Base-by-base conservation (phyloP, 108 stramenopile species). In the Bacterosira constricta region DNA sequence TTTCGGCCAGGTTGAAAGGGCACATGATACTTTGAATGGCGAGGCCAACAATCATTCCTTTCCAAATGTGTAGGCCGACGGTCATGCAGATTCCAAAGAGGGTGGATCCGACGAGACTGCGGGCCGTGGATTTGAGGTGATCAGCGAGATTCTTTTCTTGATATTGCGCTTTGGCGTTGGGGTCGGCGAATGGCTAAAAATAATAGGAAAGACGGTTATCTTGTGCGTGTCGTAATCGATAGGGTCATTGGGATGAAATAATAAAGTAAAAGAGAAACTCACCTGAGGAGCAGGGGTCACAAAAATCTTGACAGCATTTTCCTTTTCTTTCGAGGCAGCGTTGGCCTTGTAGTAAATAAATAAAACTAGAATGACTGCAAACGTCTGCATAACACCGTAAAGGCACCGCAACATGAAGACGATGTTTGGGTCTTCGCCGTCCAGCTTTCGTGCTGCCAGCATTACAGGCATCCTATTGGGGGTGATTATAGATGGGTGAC, bases 1-100 rank as follows among this genome's bases (percentile, higher is more conserved):
- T 95, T 51, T 95, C 91, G 26, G 80, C 38, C 47, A 92, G 54
- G 65, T 86, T 91, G 52, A 95, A 77, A 10, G 94, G 94, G 25
- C 71, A 85, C 94, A 95, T 95, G 50, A 95, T 66, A 23, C 83
- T 82, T 71, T 95, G 94, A 63, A 95, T 95, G 29, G 91, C 91
- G 13, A 95, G 66, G 54, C 94, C 89, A 37, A 92, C 84, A 52
- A 92, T 83, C 94, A 95, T 95, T 26, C 94, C 94, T 53, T 88
- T 90, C 77, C 91, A 95, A 32, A 75, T 56, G 75, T 95, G 94
- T 56, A 95, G 75, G 18, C 94, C 94, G 6, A 84, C 79, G 3
- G 94, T 95, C 86, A 95, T 86, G 42, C 34, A 59, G 26, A 95
- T 75, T 11, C 90, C 90, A 77, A 95, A 89, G n/a, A 88, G 55